Conservation (phyloP, 2,329 filamentous ascomycete genomes). For the Ophiostoma populinum region DNA sequence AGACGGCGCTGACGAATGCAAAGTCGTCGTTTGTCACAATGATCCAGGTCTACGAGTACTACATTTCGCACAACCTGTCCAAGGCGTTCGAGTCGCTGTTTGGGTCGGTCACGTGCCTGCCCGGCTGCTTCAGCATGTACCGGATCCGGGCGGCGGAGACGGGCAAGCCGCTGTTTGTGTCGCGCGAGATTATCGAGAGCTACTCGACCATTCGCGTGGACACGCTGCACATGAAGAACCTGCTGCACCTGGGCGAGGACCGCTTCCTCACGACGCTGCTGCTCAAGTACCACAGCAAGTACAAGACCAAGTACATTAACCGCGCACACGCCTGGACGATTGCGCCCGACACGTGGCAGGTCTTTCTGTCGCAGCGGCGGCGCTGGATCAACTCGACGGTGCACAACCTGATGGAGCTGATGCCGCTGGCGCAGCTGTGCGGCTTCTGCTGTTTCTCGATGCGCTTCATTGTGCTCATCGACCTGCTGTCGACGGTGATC, state of each 20-base stretch:
- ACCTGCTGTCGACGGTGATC: conserved; percentile 78
- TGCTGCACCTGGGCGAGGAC: conserved; percentile 93
- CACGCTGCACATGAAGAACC: conserved; percentile 96
- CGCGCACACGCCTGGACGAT: conserved; percentile 91
- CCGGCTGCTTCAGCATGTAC: conserved; percentile 99
- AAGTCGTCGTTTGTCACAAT: conserved; percentile 91
- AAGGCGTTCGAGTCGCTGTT: conserved; percentile 98
- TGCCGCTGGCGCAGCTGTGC: conserved; percentile 83
- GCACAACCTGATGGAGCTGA: conserved; percentile 91
- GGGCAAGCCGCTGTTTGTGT: conserved; percentile 92
- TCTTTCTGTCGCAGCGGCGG: conserved; percentile 95
- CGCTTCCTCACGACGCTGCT: conserved; percentile 90
- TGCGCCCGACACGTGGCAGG: conserved; percentile 80
- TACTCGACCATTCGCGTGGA: conserved; percentile 93
- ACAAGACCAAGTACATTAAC: conserved; percentile 97
- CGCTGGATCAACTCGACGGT: conserved; percentile 99
- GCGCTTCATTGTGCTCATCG: conserved; percentile 93
- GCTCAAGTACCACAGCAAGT: conserved; percentile 78
- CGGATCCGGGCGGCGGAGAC: conserved; percentile 86
- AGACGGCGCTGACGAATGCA: conserved; percentile 83
- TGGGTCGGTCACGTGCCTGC: conserved; percentile 90
- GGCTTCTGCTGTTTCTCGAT: conserved; percentile 99
- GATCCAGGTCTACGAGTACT: conserved; percentile 99
- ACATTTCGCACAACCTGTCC: conserved; percentile 89
- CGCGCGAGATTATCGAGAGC: conserved; percentile 70